These are phyloP conservation scores for Gastroboletus turbinatus DNA, from an alignment of 1,284 basidiomycete genomes.

Conservation along the genomic window DNA sequence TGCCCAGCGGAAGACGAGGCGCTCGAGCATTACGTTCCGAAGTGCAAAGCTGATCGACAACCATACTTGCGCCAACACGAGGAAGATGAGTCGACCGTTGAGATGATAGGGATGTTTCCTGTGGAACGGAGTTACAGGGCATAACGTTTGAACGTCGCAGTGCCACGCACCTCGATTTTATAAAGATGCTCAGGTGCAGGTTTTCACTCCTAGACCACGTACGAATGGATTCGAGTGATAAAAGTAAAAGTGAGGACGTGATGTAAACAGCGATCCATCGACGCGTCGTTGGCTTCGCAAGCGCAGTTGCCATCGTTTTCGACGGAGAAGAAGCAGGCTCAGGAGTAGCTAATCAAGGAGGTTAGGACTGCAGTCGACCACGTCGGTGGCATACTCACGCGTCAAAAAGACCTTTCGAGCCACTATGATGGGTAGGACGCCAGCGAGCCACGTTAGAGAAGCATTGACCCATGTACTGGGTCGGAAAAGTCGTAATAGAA, in stretches of 20 bases:
- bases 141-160: neutral
- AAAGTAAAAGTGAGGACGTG: constrained; percentile 43
- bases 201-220: constrained; percentile 34
- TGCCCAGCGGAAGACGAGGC: constrained; percentile 47
- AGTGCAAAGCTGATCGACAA: constrained; percentile 47
- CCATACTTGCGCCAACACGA: constrained; percentile 51
- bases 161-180: constrained; percentile 58
- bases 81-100: constrained; percentile 61
- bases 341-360: constrained; percentile 40
- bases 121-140: neutral
- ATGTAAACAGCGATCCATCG: constrained; percentile 45
- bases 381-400: constrained; percentile 39
- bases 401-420: constrained; percentile 54
- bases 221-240: constrained; percentile 43
- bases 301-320: constrained; percentile 43
- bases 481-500: constrained; percentile 24
- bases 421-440: constrained; percentile 51
- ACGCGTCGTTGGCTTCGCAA: constrained; percentile 47
- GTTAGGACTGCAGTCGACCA: neutral
- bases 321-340: constrained; percentile 52
- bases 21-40: constrained; percentile 58
- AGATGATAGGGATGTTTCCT: constrained; percentile 73
- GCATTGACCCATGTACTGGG: constrained; percentile 34
- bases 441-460: constrained; percentile 36
- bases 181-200: constrained; percentile 51